phyloP scores from a whole-genome alignment of 495 filamentous ascomycete genomes.

The Xylaria longipes region DNA sequence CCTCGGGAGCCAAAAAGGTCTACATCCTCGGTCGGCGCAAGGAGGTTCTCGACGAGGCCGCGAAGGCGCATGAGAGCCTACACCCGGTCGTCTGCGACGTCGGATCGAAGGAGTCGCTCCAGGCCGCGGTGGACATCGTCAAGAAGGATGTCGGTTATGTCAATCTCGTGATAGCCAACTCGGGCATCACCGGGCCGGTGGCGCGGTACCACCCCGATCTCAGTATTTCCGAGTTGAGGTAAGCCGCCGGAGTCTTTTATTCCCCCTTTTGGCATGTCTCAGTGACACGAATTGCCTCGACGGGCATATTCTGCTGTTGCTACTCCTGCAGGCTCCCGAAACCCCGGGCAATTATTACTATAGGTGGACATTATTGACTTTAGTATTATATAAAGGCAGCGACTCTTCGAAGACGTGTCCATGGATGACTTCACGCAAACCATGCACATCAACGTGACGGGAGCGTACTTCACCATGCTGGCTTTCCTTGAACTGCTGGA shows the following conservation, averaged over 20 bases:
- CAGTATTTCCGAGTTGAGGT: conserved; percentile 52
- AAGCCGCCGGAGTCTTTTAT: too few species aligned
- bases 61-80: conserved; percentile 44
- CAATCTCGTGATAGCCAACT: conserved; percentile 66
- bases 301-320: too few species aligned
- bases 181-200: conserved; percentile 56
- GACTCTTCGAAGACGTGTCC: conserved; percentile 49
- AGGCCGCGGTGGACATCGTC: conserved; percentile 55
- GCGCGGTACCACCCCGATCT: conserved; percentile 41
- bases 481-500: conserved; percentile 65
- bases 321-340: too few species aligned
- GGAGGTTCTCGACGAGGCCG: conserved; percentile 55
- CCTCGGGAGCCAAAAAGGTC: conserved; percentile 66
- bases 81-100: conserved; percentile 63
- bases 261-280: too few species aligned
- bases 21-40: conserved; percentile 67
- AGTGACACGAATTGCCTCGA: too few species aligned
- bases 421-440: conserved; percentile 60
- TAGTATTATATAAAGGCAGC: too few species aligned
- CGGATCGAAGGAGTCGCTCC: conserved; percentile 60
- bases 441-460: conserved; percentile 60
- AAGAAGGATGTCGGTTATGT: conserved; percentile 57
- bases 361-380: too few species aligned
- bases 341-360: too few species aligned
- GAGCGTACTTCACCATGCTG: conserved; percentile 58